Evolutionary conservation across 148 eudicot genomes (phyloP), one percentile per base, ranked within the genome.

Genomic region (Camellia granthamiana): DNA sequence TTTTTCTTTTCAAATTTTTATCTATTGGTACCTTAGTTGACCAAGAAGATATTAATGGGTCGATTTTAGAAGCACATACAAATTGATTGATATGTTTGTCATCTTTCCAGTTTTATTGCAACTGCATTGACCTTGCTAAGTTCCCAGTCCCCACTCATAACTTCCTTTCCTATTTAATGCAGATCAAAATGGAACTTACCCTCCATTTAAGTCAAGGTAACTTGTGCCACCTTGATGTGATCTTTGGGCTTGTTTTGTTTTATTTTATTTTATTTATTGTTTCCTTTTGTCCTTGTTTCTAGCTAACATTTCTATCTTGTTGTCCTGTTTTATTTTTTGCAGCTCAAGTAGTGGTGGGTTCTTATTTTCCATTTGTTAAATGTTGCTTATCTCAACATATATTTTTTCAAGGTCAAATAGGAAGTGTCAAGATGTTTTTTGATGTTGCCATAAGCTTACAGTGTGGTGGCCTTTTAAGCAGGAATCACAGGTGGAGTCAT

Each of bases 111-210:
- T 76, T 76, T 72, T 46, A 8, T 38, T 30, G 69, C 7, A 3
- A 3, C 6, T 30, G 43, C 69, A 7, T 77, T 58, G 44, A n/a
- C 51, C 7, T 47, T 41, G 23, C 51, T 64, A 47, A 44, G 30
- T 15, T 41, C 5, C 18, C 9, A 44, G 30, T 15, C 13, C 5
- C 18, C 9, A 8, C 74, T 46, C 52, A 54, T 72, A 47, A 62
- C 23, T 47, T 52, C 43, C 19, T 77, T 54, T 43, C 51, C 30
- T 68, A 13, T 42, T 9, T 43, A 6, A 46, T 80, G 79, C 89
- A 89, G 91, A 89, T 84, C 82, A 83, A 70, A 85, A 79, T 68
- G 88, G 87, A 68, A 85, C 85, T 63, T 89, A 58, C 77, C 91
- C 91, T 8, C 84, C 83, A 44, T 80, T 85, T 62, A 81, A 74